These are phyloP conservation scores for Alternaria conjuncta DNA, from an alignment of 2,329 filamentous ascomycete genomes.

Conservation along the genomic window DNA sequence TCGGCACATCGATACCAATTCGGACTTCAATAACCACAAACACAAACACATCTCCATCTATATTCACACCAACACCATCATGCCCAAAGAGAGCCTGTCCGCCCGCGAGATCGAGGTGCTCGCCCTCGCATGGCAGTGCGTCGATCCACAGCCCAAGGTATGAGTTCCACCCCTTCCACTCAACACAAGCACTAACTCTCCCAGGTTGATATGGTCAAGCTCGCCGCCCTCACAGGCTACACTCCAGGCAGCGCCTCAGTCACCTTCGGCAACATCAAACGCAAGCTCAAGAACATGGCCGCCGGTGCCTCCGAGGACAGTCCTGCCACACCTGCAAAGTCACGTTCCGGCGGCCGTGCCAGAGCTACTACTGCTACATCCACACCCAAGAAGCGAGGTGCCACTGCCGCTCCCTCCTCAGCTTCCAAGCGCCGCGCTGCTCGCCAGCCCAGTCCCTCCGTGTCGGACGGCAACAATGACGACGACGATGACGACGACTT, in stretches of 20 bases:
- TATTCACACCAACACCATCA: too few relatives aligned
- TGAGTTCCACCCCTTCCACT: not conserved
- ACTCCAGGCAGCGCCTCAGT: constrained; percentile 32
- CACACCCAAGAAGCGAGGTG: constrained; percentile 29
- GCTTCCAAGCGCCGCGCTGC: constrained; percentile 14
- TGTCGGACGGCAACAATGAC: too few relatives aligned
- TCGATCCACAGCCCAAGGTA: constrained; percentile 43
- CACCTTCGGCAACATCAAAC: constrained; percentile 42
- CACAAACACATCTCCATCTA: too few relatives aligned
- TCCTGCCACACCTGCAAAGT: not conserved
- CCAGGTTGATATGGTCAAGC: constrained; percentile 27
- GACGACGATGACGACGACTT: constrained; percentile 24
- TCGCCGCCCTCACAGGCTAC: constrained; percentile 34
- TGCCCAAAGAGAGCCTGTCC: constrained; percentile 18
- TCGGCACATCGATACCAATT: constrained; percentile 4
- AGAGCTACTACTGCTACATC: not conserved
- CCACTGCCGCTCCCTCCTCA: not conserved
- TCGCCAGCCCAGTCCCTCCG: too few relatives aligned
- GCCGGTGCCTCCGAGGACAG: constrained; percentile 13
- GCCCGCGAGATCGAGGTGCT: constrained; percentile 40
- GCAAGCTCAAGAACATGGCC: constrained; percentile 39
- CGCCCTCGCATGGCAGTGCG: constrained; percentile 44
- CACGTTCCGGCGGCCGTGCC: not conserved
- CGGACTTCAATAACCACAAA: not conserved
- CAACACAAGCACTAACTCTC: constrained; percentile 9